Evolutionary conservation across 2,329 filamentous ascomycete species (phyloP), one percentile per base, ranked within the genome.

Genomic region (Calonectria ilicicola): DNA sequence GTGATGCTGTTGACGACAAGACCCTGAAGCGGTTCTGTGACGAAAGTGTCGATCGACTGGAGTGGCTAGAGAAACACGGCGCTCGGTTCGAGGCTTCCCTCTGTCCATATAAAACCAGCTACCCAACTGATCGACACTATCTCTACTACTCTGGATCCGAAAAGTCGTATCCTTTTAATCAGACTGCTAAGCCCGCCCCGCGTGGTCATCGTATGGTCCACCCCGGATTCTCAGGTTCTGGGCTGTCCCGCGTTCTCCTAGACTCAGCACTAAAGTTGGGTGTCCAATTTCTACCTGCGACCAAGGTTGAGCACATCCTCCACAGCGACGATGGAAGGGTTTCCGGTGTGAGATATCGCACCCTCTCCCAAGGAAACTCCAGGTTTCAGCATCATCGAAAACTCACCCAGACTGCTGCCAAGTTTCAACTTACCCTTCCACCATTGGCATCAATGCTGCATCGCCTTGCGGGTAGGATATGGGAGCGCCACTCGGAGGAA

Each of bases 51-150:
- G 32, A 19, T 5, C 64, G 35, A n/a, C 23, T 66, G 9, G 49
- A 66, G 29, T 66, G 64, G 64, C 32, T 66, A 5, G 64, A 66
- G 47, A 66, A 66, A 21, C 64, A 66, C 26, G 64, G 64, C 14
- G 64, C 64, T 27, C 29, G 32, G 15, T 66, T 66, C 64, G 46
- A 66, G 35, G 46, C 46, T 12, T 66, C 64, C 5, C 44, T 66
- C 29, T 66, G 46, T 14, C 64, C 64, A 5, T 56, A 53, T 23
- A 66, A 66, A 23, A 66, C 64, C 1, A 66, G 47, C 32, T 66
- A 53, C 21, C 64, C 64, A 23, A 66, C 64, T 8, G 64, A 66
- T 23, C 26, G 19, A 5, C 47, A 66, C 6, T 60, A 60, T 26
- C 35, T 60, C 12, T 60, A 60, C 21, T 60, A 60, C 14, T 60